Conservation (phyloP, 257 asterid species). For the Gynochthodes officinalis region DNA sequence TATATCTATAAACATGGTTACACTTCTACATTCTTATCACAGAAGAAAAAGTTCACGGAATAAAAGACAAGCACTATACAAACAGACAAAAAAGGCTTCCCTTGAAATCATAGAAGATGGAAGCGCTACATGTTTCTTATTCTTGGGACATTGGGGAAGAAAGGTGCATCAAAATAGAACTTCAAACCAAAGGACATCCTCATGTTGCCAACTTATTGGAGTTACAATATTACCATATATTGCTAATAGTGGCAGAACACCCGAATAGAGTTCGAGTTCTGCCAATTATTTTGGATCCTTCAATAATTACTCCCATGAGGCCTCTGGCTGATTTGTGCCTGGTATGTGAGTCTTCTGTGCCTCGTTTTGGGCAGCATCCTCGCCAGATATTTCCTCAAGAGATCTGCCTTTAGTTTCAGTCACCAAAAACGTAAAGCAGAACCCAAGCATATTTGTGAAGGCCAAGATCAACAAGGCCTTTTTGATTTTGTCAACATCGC, state of each 20-base stretch:
- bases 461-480: constrained; percentile 26
- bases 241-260: constrained; percentile 5
- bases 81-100: not conserved
- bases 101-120: constrained; percentile 1
- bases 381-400: constrained; percentile 32
- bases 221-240: not conserved
- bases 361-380: constrained; percentile 17
- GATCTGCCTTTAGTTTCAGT: constrained; percentile 31
- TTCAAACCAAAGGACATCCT: not conserved
- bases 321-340: constrained; percentile 12
- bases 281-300: not conserved
- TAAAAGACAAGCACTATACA: not conserved
- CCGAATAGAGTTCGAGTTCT: not conserved
- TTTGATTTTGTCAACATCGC: constrained; percentile 12
- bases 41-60: not conserved
- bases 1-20: not conserved
- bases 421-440: constrained; percentile 30
- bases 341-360: constrained; percentile 10
- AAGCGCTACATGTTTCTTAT: constrained; percentile 10
- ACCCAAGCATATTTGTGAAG: constrained; percentile 33
- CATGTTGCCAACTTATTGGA: constrained; percentile 7
- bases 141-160: not conserved
- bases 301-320: constrained; percentile 15
- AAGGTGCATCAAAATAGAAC: not conserved
- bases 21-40: not conserved